phyloP scores from a whole-genome alignment of 1,139 yeast genomes.

The Pichia sp. region DNA sequence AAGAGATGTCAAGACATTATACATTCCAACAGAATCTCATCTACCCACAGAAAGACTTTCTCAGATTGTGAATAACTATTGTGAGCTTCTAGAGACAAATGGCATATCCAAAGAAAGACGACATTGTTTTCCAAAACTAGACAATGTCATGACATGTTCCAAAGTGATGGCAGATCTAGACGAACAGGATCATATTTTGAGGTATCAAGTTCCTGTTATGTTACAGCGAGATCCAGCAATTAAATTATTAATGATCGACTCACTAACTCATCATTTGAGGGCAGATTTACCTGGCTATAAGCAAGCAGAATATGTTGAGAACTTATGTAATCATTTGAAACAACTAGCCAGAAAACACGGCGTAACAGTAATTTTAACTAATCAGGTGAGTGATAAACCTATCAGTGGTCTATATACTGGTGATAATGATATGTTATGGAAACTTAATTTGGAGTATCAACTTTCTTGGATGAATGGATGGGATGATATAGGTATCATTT shows the following conservation, averaged over 20 bases:
- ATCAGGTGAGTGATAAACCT: slow-evolving; percentile 70
- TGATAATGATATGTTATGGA: slow-evolving; percentile 28
- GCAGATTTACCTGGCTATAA: slow-evolving; percentile 45
- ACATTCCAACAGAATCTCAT: slow-evolving; percentile 70
- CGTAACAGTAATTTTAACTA: slow-evolving; percentile 64
- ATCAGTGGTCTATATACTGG: slow-evolving; percentile 22
- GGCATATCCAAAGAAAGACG: slow-evolving; percentile 20
- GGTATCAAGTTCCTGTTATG: slow-evolving; percentile 61
- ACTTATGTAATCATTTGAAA: slow-evolving; percentile 43
- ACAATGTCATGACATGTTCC: slow-evolving; percentile 51
- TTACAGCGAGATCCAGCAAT: slow-evolving; percentile 37
- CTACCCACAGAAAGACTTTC: slow-evolving; percentile 56
- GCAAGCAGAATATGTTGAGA: slow-evolving; percentile 38
- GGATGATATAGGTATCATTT: slow-evolving; percentile 36
- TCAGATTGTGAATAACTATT: slow-evolving; percentile 27
- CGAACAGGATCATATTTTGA: slow-evolving; percentile 64
- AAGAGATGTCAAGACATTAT: slow-evolving; percentile 39
- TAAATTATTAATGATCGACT: slow-evolving; percentile 62
- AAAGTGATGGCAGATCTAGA: slow-evolving; percentile 54
- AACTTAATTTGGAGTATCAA: slow-evolving; percentile 59
- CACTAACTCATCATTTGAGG: slow-evolving; percentile 79
- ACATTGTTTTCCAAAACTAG: slow-evolving; percentile 33
- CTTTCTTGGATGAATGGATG: slow-evolving; percentile 72
- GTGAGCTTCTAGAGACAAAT: slow-evolving; percentile 29
- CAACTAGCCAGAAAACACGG: slow-evolving; percentile 41